Evolutionary conservation across 305 asterid genomes (phyloP).

Genomic region (Andrographis paniculata): DNA sequence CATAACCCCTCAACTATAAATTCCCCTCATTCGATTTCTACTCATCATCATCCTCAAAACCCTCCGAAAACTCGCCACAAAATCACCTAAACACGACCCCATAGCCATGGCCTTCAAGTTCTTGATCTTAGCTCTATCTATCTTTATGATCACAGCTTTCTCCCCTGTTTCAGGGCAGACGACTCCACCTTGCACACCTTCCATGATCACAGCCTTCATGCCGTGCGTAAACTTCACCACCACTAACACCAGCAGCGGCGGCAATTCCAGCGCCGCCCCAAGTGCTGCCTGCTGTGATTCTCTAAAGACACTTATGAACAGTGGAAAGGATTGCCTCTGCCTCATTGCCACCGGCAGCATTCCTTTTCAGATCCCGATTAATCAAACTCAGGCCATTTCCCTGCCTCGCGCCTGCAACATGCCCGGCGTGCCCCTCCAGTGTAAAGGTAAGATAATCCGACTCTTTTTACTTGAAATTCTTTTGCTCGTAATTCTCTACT

Average conservation of each 20-base stretch:
- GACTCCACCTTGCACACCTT: constrained; percentile 36
- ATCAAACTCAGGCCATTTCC: constrained; percentile 43
- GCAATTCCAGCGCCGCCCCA: constrained; percentile 47
- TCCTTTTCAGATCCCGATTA: constrained; percentile 54
- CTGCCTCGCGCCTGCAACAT: constrained; percentile 74
- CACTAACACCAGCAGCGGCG: constrained; percentile 33
- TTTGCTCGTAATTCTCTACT: too few relatives aligned
- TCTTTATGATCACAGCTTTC: not conserved
- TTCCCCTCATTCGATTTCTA: constrained; percentile 4
- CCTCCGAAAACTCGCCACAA: too few relatives aligned
- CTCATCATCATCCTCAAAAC: too few relatives aligned
- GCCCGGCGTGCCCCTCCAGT: constrained; percentile 64
- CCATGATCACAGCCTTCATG: constrained; percentile 53
- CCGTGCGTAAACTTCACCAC: constrained; percentile 44
- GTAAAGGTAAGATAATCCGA: constrained; percentile 55
- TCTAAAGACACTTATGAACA: constrained; percentile 44
- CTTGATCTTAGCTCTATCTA: constrained; percentile 21
- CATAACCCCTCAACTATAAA: constrained; percentile 25
- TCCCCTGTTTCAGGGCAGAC: constrained; percentile 36
- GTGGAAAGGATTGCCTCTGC: constrained; percentile 70
- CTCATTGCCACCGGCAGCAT: constrained; percentile 50
- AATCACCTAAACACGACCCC: too few relatives aligned
- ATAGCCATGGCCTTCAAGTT: not conserved
- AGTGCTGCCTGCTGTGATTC: constrained; percentile 58
- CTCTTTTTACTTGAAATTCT: too few relatives aligned